These are phyloP conservation scores for Paramecium octaurelia DNA, from an alignment of 73 alveolate species.

Conservation along the genomic window DNA sequence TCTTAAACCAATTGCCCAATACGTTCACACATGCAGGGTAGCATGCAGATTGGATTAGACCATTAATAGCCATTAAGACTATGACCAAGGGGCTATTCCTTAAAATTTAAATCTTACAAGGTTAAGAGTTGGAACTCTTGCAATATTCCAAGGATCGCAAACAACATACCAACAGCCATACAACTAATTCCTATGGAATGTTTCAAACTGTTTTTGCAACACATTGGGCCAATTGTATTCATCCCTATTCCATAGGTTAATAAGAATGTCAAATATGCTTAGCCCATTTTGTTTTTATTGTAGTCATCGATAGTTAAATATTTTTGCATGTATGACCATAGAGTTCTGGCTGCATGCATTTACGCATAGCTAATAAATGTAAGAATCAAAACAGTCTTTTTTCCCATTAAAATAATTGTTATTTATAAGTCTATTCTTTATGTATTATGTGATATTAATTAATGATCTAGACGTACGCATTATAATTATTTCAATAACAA, in stretches of 20 bases:
- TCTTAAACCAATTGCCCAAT: constrained; percentile 60
- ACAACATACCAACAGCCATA: background rate
- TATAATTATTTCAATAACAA: background rate
- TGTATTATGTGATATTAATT: background rate
- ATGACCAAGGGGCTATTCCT: background rate
- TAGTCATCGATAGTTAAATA: constrained; percentile 9
- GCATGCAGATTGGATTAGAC: constrained; percentile 6
- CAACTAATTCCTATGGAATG: constrained; percentile 21
- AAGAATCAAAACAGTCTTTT: background rate
- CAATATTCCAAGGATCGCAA: background rate
- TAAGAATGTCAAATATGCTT: constrained; percentile 50
- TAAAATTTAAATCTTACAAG: background rate
- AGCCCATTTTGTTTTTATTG: background rate
- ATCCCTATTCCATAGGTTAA: constrained; percentile 48
- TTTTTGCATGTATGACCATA: constrained; percentile 40
- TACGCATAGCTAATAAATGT: constrained; percentile 50
- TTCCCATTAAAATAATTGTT: background rate
- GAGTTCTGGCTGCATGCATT: constrained; percentile 44
- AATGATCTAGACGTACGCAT: background rate
- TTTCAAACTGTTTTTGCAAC: constrained; percentile 33
- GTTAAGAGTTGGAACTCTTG: background rate
- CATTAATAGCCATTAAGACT: constrained; percentile 37
- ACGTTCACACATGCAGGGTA: constrained; percentile 52
- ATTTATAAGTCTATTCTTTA: background rate
- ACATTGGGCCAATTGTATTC: constrained; percentile 46